These are phyloP conservation scores for Lentinula novae-zelandiae DNA, from an alignment of 1,284 basidiomycete species.

Conservation along the genomic window DNA sequence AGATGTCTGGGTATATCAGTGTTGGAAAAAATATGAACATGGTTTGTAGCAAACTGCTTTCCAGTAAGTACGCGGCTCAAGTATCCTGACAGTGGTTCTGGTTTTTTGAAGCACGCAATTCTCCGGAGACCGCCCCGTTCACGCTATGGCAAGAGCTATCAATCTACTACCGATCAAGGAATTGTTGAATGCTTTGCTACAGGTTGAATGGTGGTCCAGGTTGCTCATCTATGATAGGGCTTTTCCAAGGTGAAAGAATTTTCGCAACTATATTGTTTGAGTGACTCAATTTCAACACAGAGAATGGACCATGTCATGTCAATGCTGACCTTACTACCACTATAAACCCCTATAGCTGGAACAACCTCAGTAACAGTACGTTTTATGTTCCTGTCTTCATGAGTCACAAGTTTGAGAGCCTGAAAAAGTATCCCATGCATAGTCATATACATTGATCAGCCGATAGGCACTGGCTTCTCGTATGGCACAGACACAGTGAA, in stretches of 20 bases:
- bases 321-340: constrained; percentile 47
- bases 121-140: constrained; percentile 59
- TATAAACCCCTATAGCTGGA: constrained; percentile 65
- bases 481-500: constrained; percentile 51
- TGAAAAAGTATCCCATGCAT: not conserved
- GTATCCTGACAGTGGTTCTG: constrained; percentile 53
- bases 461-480: constrained; percentile 67
- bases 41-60: constrained; percentile 29
- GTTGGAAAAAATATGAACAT: constrained; percentile 60
- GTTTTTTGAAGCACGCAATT: constrained; percentile 64
- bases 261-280: not conserved
- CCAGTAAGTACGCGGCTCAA: not conserved
- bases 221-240: constrained; percentile 52
- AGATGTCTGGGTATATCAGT: constrained; percentile 66
- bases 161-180: constrained; percentile 5
- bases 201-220: constrained; percentile 62
- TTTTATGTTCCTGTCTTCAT: not conserved
- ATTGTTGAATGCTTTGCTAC: not conserved
- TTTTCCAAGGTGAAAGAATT: constrained; percentile 49
- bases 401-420: not conserved
- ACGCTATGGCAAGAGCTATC: constrained; percentile 49
- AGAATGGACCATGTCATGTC: constrained; percentile 60
- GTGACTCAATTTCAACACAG: constrained; percentile 21
- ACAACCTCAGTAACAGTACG: constrained; percentile 63
- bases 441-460: constrained; percentile 79